Evolutionary conservation across 768 basidiomycete genomes (phyloP), one percentile per base, ranked within the genome.

Genomic region (Tulasnella sp.): DNA sequence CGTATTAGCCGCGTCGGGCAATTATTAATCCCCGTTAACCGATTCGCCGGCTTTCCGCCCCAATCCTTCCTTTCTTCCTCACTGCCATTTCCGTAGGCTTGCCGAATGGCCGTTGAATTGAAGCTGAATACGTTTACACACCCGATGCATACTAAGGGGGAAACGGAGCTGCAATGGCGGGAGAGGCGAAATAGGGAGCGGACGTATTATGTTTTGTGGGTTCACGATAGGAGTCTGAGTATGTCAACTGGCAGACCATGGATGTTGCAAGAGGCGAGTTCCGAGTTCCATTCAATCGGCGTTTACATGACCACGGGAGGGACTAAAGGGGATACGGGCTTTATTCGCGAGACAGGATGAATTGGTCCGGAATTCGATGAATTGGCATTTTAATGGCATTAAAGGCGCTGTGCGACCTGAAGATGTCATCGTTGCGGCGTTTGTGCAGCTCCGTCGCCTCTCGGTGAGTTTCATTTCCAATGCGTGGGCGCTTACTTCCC

Each of bases 71-170:
- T 68, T 68, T 68, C 62, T 52, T 52, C 52, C n/a, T 52, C n/a
- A 52, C 10, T 52, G 52, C 52, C 52, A 52, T 52, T n/a, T 52
- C 31, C 62, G 62, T 12, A 68, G 73, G 94, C 94, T 24, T 93
- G 93, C 83, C 92, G 94, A 71, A 94, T 96, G 93, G 93, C 94
- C 42, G 91, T 96, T 36, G 94, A 95, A 84, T 88, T 95, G 44
- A 90, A 91, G 74, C 87, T 95, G 39, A 95, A 95, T 84, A 91
- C 91, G 71, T 93, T 91, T 84, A 83, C 89, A 68, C 31, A 74
- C 27, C 84, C 89, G 10, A 85, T 87, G 40, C 90, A 91, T 16
- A 88, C 90, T 18, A 80, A 85, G 21, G 86, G 89, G 80, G 94
- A 95, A 85, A 88, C 89, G 2, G 90, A 91, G 56, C 86, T 91